Evolutionary conservation across 2,329 filamentous ascomycete genomes (phyloP), one percentile per base, ranked within the genome.

Genomic region (Aspergillus transmontanensis): DNA sequence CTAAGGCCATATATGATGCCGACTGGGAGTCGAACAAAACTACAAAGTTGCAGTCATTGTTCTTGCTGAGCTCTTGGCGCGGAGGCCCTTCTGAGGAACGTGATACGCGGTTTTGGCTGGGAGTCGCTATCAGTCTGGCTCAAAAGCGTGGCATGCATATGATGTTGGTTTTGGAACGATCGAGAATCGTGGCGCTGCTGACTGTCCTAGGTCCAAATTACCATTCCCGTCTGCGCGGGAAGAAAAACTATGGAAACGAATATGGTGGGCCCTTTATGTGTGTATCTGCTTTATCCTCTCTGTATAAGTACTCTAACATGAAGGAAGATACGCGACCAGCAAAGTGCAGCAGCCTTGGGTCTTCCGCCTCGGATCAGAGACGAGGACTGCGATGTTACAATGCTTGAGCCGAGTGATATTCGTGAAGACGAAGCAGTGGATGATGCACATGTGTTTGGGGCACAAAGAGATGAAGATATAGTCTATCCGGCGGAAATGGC

Each of bases 61-160:
- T 86, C 66, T 71, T 86, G 34, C 78, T 86, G 75, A 86, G 84
- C 66, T 86, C 85, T 64, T 86, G 84, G 84, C 76, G 84, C 21
- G 82, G 81, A 9, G 81, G 81, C 0, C 82, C 84, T 0, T 74
- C 77, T 0, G 79, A 83, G 57, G 80, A 83, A n/a, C 77, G 81
- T 19, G 82, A 85, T 68, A 80, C 81, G 14, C 68, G 82, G 30
- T 84, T 83, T 65, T 85, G 83, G 83, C 71, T 85, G 1, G 82
- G 81, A 0, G 80, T 81, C 7, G 84, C 83, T 0, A 84, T 85
- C 30, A 82, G 80, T 10, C 72, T 86, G 11, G 83, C 84, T 0
- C 82, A 86, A 67, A 84, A 83, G 48, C 71, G 75, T 57, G 75
- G 75, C n/a, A 73, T 76, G 69, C 75, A 77, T 70, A 71, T 76